Percentiles rank a stretch among this genome's conserved stretches.
Evolutionary conservation across 176 grass and related monocot genomes (phyloP).

Genomic region (Eleusine indica): DNA sequence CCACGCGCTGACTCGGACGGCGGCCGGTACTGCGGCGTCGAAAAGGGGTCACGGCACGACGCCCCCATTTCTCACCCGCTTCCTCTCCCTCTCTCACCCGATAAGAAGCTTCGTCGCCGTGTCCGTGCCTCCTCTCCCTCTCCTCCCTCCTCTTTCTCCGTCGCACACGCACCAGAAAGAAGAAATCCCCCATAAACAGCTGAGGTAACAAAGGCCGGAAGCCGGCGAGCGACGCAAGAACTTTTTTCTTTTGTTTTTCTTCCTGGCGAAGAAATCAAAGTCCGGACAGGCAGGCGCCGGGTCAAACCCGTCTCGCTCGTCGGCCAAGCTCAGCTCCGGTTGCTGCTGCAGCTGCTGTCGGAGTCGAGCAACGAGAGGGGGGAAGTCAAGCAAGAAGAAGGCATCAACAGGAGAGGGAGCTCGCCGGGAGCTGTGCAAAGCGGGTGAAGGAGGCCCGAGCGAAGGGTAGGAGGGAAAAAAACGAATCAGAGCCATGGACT

Average conservation of each 20-base stretch:
- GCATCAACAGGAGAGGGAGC: not conserved
- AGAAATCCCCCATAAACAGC: not conserved
- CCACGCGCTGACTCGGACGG: constrained; percentile 44
- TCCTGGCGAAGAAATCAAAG: not conserved
- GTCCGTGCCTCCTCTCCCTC: not conserved
- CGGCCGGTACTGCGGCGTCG: constrained; percentile 6
- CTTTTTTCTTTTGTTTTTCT: not conserved
- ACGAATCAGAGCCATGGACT: constrained; percentile 62
- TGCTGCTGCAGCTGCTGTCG: not conserved
- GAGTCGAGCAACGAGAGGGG: not conserved
- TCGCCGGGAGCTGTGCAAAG: not conserved
- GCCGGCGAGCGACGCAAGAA: not conserved
- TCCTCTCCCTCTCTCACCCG: not conserved
- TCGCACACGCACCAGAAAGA: constrained; percentile 25
- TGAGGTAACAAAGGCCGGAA: not conserved
- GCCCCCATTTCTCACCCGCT: constrained; percentile 47
- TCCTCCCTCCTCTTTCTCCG: constrained; percentile 4
- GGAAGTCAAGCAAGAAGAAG: too few species aligned
- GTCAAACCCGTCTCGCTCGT: not conserved
- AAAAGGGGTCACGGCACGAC: constrained; percentile 7
- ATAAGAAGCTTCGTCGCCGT: constrained; percentile 51
- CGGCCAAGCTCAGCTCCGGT: not conserved
- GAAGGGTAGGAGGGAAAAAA: not conserved
- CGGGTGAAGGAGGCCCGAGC: not conserved
- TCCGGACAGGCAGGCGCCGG: not conserved